phyloP scores from a whole-genome alignment of 2,329 filamentous ascomycete genomes.

The Botryotinia calthae region DNA sequence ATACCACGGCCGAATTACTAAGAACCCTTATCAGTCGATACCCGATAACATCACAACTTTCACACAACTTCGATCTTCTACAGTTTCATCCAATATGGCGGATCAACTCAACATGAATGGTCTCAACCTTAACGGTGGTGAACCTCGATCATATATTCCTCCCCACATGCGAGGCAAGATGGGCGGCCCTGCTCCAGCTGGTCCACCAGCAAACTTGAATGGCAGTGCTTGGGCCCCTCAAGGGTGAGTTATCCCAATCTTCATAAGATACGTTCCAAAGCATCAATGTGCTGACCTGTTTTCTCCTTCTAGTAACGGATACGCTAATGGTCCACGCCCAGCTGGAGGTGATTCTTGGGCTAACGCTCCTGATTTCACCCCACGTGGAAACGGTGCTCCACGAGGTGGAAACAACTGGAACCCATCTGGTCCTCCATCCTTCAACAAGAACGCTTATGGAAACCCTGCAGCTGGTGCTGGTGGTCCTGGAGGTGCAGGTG shows the following conservation, averaged over 20 bases:
- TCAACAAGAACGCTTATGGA: constrained; percentile 60
- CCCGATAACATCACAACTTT: constrained; percentile 21
- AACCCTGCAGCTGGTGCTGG: constrained; percentile 39
- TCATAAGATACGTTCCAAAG: too few species aligned
- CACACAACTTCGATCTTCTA: constrained; percentile 18
- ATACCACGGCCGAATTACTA: constrained; percentile 17
- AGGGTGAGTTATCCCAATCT: constrained; percentile 46
- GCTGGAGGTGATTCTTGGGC: constrained; percentile 38
- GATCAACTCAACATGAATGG: constrained; percentile 81
- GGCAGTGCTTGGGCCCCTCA: constrained; percentile 59
- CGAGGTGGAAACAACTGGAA: constrained; percentile 43
- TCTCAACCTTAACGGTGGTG: constrained; percentile 59
- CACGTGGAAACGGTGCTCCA: constrained; percentile 33
- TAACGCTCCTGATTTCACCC: constrained; percentile 41
- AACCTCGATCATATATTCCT: constrained; percentile 74
- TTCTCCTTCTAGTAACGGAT: constrained; percentile 48
- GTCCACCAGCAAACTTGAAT: constrained; percentile 47
- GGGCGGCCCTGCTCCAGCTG: constrained; percentile 35
- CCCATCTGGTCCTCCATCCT: constrained; percentile 26
- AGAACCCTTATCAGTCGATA: constrained; percentile 8
- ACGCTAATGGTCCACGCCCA: constrained; percentile 37
- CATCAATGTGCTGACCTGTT: constrained; percentile 26
- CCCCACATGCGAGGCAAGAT: constrained; percentile 72
- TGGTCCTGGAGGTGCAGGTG: constrained; percentile 20
- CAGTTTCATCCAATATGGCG: constrained; percentile 59